phyloP scores from a whole-genome alignment of 2,329 filamentous ascomycete genomes.

The Pleomassaria siparia region DNA sequence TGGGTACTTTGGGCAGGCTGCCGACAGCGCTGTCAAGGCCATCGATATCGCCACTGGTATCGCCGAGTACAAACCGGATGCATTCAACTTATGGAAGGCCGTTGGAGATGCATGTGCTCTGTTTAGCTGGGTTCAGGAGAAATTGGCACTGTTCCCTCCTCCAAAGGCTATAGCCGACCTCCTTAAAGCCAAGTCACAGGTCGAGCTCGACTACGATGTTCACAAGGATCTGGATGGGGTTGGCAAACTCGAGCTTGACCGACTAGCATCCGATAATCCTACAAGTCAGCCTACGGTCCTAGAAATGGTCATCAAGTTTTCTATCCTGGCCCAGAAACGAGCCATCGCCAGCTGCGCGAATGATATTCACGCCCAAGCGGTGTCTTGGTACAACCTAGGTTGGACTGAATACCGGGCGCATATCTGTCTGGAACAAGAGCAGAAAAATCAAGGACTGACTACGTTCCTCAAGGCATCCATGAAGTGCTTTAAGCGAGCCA shows the following conservation, averaged over 20 bases:
- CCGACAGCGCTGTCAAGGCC: conserved; percentile 68
- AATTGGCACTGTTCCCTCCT: conserved; percentile 63
- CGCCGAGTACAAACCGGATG: conserved; percentile 61
- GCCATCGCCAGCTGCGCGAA: conserved; percentile 72
- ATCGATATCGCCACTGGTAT: conserved; percentile 68
- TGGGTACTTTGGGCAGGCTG: conserved; percentile 82
- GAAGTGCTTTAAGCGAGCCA: conserved; percentile 89
- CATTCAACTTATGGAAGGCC: conserved; percentile 95
- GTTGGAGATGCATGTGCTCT: conserved; percentile 85
- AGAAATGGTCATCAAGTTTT: conserved; percentile 65
- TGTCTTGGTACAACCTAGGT: conserved; percentile 96
- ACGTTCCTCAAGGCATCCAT: conserved; percentile 79
- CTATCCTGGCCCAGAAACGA: conserved; percentile 84
- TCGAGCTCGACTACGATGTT: conserved; percentile 56
- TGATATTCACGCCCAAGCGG: conserved; percentile 84
- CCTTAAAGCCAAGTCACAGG: conserved; percentile 53
- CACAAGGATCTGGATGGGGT: conserved; percentile 71
- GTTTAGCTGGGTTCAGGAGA: conserved; percentile 76
- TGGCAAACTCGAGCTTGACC: conserved; percentile 43
- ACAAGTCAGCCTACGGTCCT: conserved; percentile 34
- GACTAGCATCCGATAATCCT: conserved; percentile 18
- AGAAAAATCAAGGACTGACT: conserved; percentile 50
- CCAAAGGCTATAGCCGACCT: conserved; percentile 59
- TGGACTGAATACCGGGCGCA: conserved; percentile 90
- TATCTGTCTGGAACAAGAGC: conserved; percentile 57